These are phyloP conservation scores for Populus pruinosa DNA, from an alignment of 345 rosid genomes.

Conservation along the genomic window DNA sequence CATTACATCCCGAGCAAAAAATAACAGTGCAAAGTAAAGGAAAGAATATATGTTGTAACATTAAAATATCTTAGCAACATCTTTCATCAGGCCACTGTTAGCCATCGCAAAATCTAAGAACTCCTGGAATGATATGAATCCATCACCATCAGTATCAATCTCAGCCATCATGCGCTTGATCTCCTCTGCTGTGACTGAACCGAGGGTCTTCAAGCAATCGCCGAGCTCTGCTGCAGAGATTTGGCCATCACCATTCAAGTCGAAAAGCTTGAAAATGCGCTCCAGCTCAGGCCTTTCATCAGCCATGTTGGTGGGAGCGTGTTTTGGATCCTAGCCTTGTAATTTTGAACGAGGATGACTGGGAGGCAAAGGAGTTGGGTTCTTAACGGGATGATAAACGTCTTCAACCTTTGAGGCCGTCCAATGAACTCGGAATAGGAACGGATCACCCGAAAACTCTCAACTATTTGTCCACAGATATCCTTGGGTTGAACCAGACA, in stretches of 20 bases:
- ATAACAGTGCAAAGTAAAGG: background rate
- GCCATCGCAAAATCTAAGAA: conserved; percentile 66
- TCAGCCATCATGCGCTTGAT: conserved; percentile 78
- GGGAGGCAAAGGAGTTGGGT: conserved; percentile 1
- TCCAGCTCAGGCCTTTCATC: conserved; percentile 52
- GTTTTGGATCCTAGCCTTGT: background rate
- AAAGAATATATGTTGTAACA: background rate
- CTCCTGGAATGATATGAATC: conserved; percentile 69
- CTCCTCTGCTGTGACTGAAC: conserved; percentile 58
- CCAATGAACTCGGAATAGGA: conserved; percentile 24
- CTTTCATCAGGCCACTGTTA: conserved; percentile 77
- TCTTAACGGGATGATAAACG: conserved; percentile 10
- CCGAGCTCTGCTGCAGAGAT: conserved; percentile 79
- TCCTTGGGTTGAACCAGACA: background rate
- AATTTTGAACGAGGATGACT: background rate
- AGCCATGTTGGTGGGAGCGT: conserved; percentile 38
- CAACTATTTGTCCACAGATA: background rate
- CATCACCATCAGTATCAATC: conserved; percentile 90
- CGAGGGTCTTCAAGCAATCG: conserved; percentile 63
- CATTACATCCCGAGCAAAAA: background rate
- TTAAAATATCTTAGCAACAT: conserved; percentile 80
- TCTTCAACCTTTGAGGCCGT: conserved; percentile 12
- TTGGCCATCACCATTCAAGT: conserved; percentile 75
- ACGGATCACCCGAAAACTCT: conserved; percentile 31
- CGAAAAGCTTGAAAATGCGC: conserved; percentile 74